These are phyloP conservation scores for Penicillium sp. DNA, from an alignment of 2,329 filamentous ascomycete genomes.

Conservation along the genomic window DNA sequence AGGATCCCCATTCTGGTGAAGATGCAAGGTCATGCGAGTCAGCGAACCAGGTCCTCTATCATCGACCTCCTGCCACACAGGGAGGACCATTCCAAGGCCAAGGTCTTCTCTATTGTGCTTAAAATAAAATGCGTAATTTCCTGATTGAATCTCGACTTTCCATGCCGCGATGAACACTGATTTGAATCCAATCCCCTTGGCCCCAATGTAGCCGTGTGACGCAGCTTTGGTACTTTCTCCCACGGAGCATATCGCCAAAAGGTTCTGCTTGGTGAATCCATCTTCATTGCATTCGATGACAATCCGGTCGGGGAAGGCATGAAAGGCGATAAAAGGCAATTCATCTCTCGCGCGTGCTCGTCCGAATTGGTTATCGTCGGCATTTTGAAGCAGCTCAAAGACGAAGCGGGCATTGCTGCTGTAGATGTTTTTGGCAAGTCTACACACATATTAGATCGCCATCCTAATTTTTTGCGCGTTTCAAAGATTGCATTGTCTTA, in stretches of 20 bases:
- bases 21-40: constrained; percentile 42
- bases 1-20: constrained; percentile 5
- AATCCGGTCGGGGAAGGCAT: constrained; percentile 28
- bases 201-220: constrained; percentile 30
- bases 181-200: constrained; percentile 41
- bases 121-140: constrained; percentile 39
- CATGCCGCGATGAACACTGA: constrained; percentile 37
- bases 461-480: too few relatives aligned
- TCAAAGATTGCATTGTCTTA: neutral
- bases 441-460: too few relatives aligned
- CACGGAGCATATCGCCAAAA: constrained; percentile 40
- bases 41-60: neutral
- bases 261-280: constrained; percentile 38
- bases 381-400: constrained; percentile 44
- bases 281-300: constrained; percentile 48
- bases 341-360: constrained; percentile 1
- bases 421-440: constrained; percentile 21
- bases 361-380: constrained; percentile 41
- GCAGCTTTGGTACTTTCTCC: constrained; percentile 38
- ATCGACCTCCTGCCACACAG: constrained; percentile 28
- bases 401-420: constrained; percentile 26
- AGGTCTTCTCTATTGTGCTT: constrained; percentile 37
- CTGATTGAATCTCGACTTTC: constrained; percentile 42
- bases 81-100: constrained; percentile 55
- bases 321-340: constrained; percentile 24